Conservation (phyloP, 1,284 basidiomycete species). For the Apiotrichum gracile region DNA sequence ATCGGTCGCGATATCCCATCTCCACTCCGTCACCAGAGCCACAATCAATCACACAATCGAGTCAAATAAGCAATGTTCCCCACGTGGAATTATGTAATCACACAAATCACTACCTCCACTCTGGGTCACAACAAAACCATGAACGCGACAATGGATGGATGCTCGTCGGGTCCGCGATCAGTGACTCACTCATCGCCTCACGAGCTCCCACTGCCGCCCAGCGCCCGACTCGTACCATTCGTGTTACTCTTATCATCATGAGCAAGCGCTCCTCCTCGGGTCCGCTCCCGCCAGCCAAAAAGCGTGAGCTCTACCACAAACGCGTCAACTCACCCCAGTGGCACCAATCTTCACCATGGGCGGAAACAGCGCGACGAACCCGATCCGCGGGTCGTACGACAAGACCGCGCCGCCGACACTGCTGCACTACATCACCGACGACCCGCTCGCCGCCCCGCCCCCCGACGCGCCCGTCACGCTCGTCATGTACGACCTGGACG, state of each 20-base stretch:
- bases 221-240: background rate
- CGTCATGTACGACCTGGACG: slow-evolving; percentile 81
- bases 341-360: slow-evolving; percentile 6
- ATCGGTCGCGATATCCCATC: background rate
- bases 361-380: background rate
- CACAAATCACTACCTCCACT: no score
- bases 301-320: slow-evolving; percentile 4
- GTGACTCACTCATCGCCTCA: background rate
- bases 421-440: slow-evolving; percentile 39
- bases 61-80: background rate
- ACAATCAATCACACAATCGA: background rate
- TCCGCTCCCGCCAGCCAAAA: slow-evolving; percentile 8
- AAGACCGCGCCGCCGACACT: slow-evolving; percentile 28
- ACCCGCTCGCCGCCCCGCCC: slow-evolving; percentile 26
- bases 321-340: slow-evolving; percentile 1
- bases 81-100: no score
- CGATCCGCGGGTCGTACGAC: slow-evolving; percentile 7
- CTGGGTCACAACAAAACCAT: no score
- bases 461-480: slow-evolving; percentile 50
- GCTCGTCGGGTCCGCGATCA: no score
- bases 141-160: no score
- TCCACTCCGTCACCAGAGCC: no score
- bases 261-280: slow-evolving; percentile 1
- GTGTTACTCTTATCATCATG: background rate
- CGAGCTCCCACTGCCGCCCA: background rate